Conservation (phyloP, 2,329 filamentous ascomycete species). For the Botrytis hyacinthi region DNA sequence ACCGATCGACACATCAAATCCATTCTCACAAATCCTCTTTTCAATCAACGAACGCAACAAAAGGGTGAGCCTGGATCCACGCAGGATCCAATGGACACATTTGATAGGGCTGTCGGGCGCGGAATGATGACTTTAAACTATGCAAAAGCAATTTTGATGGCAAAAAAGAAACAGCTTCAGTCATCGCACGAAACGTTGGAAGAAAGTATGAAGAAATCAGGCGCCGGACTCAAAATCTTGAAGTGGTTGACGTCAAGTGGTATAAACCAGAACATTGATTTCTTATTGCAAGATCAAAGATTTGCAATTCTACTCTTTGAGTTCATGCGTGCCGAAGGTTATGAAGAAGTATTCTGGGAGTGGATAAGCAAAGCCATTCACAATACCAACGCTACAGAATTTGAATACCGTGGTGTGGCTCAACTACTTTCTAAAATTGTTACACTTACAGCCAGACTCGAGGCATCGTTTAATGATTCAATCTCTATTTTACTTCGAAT, state of each 20-base stretch:
- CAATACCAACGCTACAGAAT: background rate
- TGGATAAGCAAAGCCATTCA: slow-evolving; percentile 33
- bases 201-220: slow-evolving; percentile 33
- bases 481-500: background rate
- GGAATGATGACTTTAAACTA: slow-evolving; percentile 36
- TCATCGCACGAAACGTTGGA: slow-evolving; percentile 26
- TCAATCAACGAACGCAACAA: slow-evolving; percentile 33
- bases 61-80: background rate
- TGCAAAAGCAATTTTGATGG: slow-evolving; percentile 32
- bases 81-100: slow-evolving; percentile 36
- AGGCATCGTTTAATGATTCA: slow-evolving; percentile 2
- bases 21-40: slow-evolving; percentile 51
- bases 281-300: slow-evolving; percentile 27
- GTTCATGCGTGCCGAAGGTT: slow-evolving; percentile 37
- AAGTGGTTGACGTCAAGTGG: slow-evolving; percentile 37
- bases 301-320: slow-evolving; percentile 33
- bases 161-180: slow-evolving; percentile 29
- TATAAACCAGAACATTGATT: slow-evolving; percentile 28
- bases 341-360: slow-evolving; percentile 34
- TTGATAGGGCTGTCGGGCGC: slow-evolving; percentile 35
- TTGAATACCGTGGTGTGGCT: background rate
- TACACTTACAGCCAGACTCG: background rate
- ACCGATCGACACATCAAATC: slow-evolving; percentile 49
- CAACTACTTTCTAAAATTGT: background rate
- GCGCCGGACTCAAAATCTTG: slow-evolving; percentile 37